Percentiles rank a stretch among this genome's conserved stretches.
Conservation (phyloP, 1,284 basidiomycete species). For the Violaceomyces palustris region DNA sequence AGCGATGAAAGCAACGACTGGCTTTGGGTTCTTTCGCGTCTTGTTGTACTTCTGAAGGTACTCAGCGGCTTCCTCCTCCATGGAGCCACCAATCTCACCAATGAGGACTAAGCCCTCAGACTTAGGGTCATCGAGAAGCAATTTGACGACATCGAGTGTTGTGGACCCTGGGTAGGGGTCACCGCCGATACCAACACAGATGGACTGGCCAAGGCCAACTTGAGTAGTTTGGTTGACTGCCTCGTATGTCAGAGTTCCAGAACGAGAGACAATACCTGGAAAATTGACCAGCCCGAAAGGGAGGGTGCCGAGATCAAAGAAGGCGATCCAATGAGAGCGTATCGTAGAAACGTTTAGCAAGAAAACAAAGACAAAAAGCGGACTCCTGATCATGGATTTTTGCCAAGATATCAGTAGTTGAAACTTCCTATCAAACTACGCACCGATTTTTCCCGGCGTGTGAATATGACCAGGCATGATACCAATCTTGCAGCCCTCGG, state of each 20-base stretch:
- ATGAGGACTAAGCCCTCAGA: slow-evolving; percentile 84
- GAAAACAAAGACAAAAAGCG: too few species aligned
- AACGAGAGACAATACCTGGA: slow-evolving; percentile 76
- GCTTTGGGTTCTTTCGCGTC: slow-evolving; percentile 79
- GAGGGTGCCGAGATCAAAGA: neutral
- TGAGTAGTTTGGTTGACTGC: slow-evolving; percentile 74
- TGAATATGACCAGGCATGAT: slow-evolving; percentile 99
- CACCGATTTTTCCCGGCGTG: slow-evolving; percentile 68
- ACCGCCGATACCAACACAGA: slow-evolving; percentile 96
- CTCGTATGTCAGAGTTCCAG: slow-evolving; percentile 51
- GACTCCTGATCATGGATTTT: too few species aligned
- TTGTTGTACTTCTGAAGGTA: slow-evolving; percentile 91
- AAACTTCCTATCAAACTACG: too few species aligned
- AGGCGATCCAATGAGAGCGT: neutral
- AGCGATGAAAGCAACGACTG: slow-evolving; percentile 96
- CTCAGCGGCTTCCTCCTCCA: slow-evolving; percentile 99
- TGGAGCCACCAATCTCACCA: slow-evolving; percentile 96
- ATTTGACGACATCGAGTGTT: slow-evolving; percentile 93
- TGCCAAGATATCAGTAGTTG: too few species aligned
- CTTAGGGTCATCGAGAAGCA: slow-evolving; percentile 82
- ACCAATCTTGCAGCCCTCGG: slow-evolving; percentile 95
- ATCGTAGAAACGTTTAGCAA: too few species aligned
- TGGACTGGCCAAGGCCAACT: slow-evolving; percentile 90
- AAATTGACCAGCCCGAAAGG: too few species aligned
- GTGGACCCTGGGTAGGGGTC: slow-evolving; percentile 96